phyloP scores from a whole-genome alignment of 139 green algal species.

The Chlorokybus atmophyticus region DNA sequence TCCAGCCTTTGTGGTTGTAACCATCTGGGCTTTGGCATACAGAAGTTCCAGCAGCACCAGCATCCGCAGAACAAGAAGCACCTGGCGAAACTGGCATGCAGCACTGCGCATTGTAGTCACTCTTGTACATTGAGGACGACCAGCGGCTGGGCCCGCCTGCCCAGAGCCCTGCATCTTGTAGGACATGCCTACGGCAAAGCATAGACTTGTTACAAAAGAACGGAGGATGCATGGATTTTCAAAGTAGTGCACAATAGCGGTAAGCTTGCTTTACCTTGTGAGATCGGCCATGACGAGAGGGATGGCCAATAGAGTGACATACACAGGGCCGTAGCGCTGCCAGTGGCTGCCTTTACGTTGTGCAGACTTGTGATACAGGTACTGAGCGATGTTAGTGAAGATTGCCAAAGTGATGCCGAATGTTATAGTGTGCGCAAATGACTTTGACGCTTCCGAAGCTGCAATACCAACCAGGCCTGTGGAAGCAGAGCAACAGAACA shows the following conservation, averaged over 20 bases:
- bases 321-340: conserved; percentile 28
- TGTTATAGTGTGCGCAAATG: conserved; percentile 41
- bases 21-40: no score
- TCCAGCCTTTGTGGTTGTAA: no score
- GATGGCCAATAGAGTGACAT: conserved; percentile 28
- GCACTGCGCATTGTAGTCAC: background rate
- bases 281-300: conserved; percentile 46
- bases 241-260: no score
- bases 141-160: conserved; percentile 26
- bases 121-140: conserved; percentile 19
- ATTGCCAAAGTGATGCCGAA: conserved; percentile 42
- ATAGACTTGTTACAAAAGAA: no score
- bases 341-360: background rate
- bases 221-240: no score
- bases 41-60: no score
- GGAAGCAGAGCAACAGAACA: no score
- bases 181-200: no score
- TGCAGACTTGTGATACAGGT: conserved; percentile 29
- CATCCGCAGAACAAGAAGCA: conserved; percentile 30
- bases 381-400: conserved; percentile 46
- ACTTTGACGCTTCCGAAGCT: conserved; percentile 45
- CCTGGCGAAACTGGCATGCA: conserved; percentile 15
- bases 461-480: conserved; percentile 37
- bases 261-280: no score
- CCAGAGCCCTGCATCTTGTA: conserved; percentile 48